phyloP scores from a whole-genome alignment of 306 rosid species.

The Glycine tomentella region DNA sequence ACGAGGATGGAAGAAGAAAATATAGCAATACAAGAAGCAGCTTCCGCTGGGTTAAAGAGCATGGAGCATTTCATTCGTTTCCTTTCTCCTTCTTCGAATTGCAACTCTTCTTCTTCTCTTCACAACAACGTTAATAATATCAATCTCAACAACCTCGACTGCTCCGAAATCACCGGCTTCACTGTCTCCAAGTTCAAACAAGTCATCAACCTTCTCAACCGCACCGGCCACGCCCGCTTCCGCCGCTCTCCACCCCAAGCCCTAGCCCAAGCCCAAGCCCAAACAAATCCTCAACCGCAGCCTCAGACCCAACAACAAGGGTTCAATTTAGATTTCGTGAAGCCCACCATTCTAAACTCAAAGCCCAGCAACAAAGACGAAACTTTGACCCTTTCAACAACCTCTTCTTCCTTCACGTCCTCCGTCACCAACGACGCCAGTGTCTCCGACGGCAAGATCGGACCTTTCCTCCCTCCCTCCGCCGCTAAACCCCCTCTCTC shows the following conservation, averaged over 20 bases:
- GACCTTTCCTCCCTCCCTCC: conserved; percentile 49
- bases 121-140: background rate
- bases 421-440: conserved; percentile 79
- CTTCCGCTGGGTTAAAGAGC: conserved; percentile 72
- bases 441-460: conserved; percentile 70
- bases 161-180: conserved; percentile 68
- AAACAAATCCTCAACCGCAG: background rate
- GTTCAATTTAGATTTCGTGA: conserved; percentile 41
- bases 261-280: background rate
- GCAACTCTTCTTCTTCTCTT: background rate
- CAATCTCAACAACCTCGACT: conserved; percentile 46
- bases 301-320: background rate
- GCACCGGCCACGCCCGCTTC: conserved; percentile 91
- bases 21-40: conserved; percentile 69
- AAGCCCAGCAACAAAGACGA: conserved; percentile 47
- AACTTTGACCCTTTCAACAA: conserved; percentile 47
- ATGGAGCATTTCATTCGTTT: conserved; percentile 71
- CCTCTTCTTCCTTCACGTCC: conserved; percentile 71
- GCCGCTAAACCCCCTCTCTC: conserved; percentile 74
- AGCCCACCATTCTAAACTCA: conserved; percentile 10
- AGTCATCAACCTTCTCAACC: conserved; percentile 67
- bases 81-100: conserved; percentile 50
- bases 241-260: conserved; percentile 67
- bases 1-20: conserved; percentile 55
- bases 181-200: conserved; percentile 79